phyloP scores from a whole-genome alignment of 129 eudicot species.

The Tanacetum coccineum region DNA sequence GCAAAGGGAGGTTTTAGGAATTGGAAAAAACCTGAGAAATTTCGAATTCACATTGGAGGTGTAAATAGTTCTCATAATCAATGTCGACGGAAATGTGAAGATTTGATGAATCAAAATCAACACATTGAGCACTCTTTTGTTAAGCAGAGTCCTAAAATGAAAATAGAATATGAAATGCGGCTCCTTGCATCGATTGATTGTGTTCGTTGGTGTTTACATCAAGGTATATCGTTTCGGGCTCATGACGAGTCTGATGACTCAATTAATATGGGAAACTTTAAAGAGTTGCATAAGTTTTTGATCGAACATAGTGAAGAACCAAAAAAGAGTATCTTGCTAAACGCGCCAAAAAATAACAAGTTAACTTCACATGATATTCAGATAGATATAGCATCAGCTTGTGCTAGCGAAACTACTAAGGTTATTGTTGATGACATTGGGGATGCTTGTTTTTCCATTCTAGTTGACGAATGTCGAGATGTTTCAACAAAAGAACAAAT shows the following conservation, averaged over 20 bases:
- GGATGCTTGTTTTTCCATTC: not conserved
- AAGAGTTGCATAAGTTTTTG: slow-evolving; percentile 5
- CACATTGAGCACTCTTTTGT: slow-evolving; percentile 2
- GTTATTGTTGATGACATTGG: not conserved
- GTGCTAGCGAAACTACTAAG: slow-evolving; percentile 4
- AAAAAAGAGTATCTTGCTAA: slow-evolving; percentile 3
- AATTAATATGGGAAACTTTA: not conserved
- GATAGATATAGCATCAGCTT: not conserved
- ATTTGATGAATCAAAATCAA: slow-evolving; percentile 1
- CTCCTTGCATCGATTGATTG: not conserved
- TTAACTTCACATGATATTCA: not conserved
- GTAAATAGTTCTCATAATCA: not conserved
- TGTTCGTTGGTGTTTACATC: not conserved
- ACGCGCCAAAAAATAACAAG: not conserved
- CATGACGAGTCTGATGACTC: not conserved
- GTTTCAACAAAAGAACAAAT: not conserved
- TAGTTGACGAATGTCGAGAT: not conserved
- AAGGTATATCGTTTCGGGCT: not conserved
- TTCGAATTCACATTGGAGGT: not conserved
- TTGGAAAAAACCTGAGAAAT: no score
- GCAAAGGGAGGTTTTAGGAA: no score
- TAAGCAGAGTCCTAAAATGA: not conserved
- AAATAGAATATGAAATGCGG: not conserved
- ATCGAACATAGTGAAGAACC: not conserved
- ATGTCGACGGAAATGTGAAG: not conserved